These are phyloP conservation scores for Solanum peruvianum DNA, from an alignment of 257 asterid species.

Conservation along the genomic window DNA sequence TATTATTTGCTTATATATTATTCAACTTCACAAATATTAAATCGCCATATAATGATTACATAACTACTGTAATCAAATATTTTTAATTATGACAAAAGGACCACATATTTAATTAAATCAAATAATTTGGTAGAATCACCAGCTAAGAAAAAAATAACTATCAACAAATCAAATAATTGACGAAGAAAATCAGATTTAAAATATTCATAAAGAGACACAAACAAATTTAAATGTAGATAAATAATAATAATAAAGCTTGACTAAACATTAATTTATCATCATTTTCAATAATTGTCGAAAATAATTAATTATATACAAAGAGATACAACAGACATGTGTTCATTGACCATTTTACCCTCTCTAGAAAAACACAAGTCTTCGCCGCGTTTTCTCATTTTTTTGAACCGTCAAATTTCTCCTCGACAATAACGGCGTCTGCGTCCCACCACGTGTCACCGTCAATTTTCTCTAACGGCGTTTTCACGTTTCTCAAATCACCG, in stretches of 20 bases:
- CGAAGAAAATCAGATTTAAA: background rate
- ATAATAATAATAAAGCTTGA: background rate
- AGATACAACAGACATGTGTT: background rate
- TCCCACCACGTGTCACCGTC: constrained; percentile 65
- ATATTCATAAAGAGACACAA: background rate
- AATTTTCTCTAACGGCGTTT: constrained; percentile 37
- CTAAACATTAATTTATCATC: background rate
- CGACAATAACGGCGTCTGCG: constrained; percentile 65
- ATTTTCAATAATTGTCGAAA: background rate
- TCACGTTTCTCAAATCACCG: constrained; percentile 69
- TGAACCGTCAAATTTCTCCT: constrained; percentile 15
- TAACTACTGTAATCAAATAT: background rate
- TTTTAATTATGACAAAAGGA: background rate
- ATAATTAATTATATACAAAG: background rate
- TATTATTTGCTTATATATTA: background rate
- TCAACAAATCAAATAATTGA: background rate
- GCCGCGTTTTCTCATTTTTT: background rate
- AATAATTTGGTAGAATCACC: background rate
- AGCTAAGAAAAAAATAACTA: background rate
- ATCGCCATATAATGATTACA: background rate
- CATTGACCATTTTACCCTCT: background rate
- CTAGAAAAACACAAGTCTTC: background rate
- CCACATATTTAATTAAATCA: background rate
- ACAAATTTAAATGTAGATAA: background rate
- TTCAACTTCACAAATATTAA: background rate